Conservation (phyloP, 1,139 yeast species). For the Yamadazyma jaroonii region DNA sequence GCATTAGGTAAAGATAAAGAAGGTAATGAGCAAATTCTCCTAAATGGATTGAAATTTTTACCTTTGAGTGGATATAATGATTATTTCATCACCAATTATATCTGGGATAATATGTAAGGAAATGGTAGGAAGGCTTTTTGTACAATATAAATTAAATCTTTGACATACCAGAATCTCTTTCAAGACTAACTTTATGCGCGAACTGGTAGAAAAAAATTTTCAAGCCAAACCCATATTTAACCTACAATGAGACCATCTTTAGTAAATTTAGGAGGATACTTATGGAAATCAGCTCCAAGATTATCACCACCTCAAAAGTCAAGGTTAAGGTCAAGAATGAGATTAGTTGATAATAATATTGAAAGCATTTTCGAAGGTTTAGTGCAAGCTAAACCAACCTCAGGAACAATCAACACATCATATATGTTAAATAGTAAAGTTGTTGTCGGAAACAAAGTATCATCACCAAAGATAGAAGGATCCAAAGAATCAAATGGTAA, state of each 20-base stretch:
- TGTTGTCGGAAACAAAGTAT: conserved; percentile 1
- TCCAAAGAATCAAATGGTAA: conserved; percentile 1
- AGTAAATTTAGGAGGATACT: conserved; percentile 63
- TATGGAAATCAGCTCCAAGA: conserved; percentile 72
- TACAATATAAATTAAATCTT: too few species aligned
- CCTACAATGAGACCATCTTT: conserved; percentile 1
- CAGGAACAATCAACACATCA: conserved; percentile 4
- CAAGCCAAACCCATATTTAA: too few species aligned
- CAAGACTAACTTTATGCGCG: background rate
- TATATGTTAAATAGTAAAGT: conserved; percentile 2
- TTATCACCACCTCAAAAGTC: conserved; percentile 79
- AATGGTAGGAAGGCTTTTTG: too few species aligned
- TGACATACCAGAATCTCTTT: too few species aligned
- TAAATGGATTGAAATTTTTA: conserved; percentile 23
- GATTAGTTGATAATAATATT: conserved; percentile 75
- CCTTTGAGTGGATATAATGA: conserved; percentile 39
- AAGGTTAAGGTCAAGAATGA: conserved; percentile 80
- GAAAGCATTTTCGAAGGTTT: conserved; percentile 68
- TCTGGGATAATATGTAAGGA: conserved; percentile 62
- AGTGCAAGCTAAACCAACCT: background rate
- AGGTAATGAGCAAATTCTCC: conserved; percentile 2
- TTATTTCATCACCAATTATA: conserved; percentile 62
- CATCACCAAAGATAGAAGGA: conserved; percentile 5
- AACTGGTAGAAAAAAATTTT: background rate
- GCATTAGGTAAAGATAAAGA: background rate